phyloP scores from a whole-genome alignment of 148 eudicot genomes.

The Beta vulgaris region DNA sequence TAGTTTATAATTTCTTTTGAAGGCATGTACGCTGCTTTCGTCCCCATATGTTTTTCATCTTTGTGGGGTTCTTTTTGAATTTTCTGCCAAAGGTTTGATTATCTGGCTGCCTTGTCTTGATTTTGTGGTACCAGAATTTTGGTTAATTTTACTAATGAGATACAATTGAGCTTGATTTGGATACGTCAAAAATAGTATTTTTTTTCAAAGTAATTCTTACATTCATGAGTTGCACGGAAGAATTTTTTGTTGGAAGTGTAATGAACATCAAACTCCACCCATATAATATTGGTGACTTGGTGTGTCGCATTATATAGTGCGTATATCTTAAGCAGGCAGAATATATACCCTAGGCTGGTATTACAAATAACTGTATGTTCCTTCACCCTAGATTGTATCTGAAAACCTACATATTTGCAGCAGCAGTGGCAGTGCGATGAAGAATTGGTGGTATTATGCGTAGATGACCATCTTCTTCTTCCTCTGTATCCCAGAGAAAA shows the following conservation, averaged over 20 bases:
- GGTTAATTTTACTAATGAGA: slow-evolving; percentile 8
- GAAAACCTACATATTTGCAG: slow-evolving; percentile 5
- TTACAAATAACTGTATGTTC: not conserved
- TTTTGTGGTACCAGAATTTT: slow-evolving; percentile 30
- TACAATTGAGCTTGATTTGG: not conserved
- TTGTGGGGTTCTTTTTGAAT: slow-evolving; percentile 12
- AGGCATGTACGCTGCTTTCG: slow-evolving; percentile 12
- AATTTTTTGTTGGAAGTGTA: no score
- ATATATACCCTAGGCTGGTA: not conserved
- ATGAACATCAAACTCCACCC: no score
- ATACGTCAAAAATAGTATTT: no score
- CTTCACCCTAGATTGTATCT: not conserved
- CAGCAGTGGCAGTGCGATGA: not conserved
- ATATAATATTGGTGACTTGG: no score
- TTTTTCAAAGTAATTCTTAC: no score
- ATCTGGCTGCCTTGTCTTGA: slow-evolving; percentile 13
- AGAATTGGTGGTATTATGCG: slow-evolving; percentile 8
- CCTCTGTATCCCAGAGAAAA: slow-evolving; percentile 74
- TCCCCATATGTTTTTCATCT: slow-evolving; percentile 25
- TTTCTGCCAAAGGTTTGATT: slow-evolving; percentile 9
- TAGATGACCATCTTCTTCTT: slow-evolving; percentile 24
- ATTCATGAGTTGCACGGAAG: no score
- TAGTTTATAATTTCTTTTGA: slow-evolving; percentile 18
- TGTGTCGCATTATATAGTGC: no score
- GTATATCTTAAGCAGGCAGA: not conserved